phyloP scores from a whole-genome alignment of 768 basidiomycete species.

The Mycena polygramma region DNA sequence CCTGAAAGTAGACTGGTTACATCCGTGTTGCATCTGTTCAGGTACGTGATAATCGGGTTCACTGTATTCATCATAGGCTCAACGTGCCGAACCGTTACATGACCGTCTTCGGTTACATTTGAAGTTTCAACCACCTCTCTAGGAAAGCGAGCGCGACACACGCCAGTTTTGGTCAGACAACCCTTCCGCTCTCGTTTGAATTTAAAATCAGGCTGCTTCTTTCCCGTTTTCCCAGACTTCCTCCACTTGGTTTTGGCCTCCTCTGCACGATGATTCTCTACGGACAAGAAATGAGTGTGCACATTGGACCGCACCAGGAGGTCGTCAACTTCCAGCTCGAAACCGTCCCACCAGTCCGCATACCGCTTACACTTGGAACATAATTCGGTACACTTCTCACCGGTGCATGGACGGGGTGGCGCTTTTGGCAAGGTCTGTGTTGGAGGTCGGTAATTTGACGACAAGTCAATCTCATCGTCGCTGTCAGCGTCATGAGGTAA shows the following conservation, averaged over 20 bases:
- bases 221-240: conserved; percentile 5
- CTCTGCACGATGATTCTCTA: not conserved
- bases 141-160: too few relatives aligned
- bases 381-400: too few relatives aligned
- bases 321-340: conserved; percentile 35
- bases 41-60: not conserved
- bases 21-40: not conserved
- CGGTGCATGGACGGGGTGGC: too few relatives aligned
- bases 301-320: conserved; percentile 36
- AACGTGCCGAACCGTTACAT: too few relatives aligned
- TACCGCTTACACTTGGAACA: conserved; percentile 34
- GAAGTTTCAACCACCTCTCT: too few relatives aligned
- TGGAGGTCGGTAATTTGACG: too few relatives aligned
- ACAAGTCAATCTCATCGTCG: too few relatives aligned
- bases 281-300: conserved; percentile 30
- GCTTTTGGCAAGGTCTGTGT: too few relatives aligned
- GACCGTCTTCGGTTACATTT: too few relatives aligned
- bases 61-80: too few relatives aligned
- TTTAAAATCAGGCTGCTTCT: not conserved
- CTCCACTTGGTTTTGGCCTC: conserved; percentile 2
- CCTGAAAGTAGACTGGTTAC: not conserved
- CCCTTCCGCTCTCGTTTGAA: conserved; percentile 4
- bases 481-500: too few relatives aligned
- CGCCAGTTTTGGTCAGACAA: conserved; percentile 17
- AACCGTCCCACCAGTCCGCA: conserved; percentile 30